phyloP scores from a whole-genome alignment of 805 yeast species.

The Osmozyma mogii region DNA sequence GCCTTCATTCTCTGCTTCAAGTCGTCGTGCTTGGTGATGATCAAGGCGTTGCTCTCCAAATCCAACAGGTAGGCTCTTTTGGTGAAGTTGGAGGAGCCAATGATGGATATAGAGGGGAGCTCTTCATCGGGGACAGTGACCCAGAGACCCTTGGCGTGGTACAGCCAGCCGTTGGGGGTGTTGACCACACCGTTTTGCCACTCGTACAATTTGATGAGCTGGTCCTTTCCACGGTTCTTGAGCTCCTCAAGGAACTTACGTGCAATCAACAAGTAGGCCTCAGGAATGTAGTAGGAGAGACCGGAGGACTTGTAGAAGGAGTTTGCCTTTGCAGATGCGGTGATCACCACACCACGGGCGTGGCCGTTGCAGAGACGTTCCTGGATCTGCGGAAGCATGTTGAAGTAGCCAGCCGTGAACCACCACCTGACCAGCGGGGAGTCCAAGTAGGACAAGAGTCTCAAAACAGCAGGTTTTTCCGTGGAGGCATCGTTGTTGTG shows the following conservation, averaged over 20 bases:
- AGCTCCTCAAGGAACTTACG: constrained; percentile 56
- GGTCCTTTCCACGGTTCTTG: constrained; percentile 28
- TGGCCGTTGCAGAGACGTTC: constrained; percentile 46
- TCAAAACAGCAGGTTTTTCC: constrained; percentile 64
- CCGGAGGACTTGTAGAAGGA: constrained; percentile 87
- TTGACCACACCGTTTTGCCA: constrained; percentile 87
- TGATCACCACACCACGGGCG: constrained; percentile 64
- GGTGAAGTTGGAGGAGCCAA: constrained; percentile 93
- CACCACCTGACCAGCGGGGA: constrained; percentile 60
- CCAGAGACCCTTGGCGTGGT: constrained; percentile 98
- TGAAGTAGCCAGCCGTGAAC: constrained; percentile 95
- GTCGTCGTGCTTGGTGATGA: constrained; percentile 59
- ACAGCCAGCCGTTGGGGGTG: constrained; percentile 85
- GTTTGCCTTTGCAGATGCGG: constrained; percentile 91
- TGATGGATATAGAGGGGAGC: constrained; percentile 64
- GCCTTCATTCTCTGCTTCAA: constrained; percentile 48
- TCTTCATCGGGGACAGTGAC: constrained; percentile 48
- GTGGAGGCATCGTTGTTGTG: constrained; percentile 60
- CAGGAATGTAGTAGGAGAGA: constrained; percentile 72
- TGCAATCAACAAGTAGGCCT: constrained; percentile 75
- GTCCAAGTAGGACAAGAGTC: constrained; percentile 51
- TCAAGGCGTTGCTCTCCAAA: constrained; percentile 77
- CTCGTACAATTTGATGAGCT: constrained; percentile 54
- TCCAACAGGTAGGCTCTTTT: constrained; percentile 82
- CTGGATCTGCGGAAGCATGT: constrained; percentile 72